Evolutionary conservation across 768 basidiomycete species (phyloP), one percentile per base, ranked within the genome.

Genomic region (Neoboletus brunneissimus): DNA sequence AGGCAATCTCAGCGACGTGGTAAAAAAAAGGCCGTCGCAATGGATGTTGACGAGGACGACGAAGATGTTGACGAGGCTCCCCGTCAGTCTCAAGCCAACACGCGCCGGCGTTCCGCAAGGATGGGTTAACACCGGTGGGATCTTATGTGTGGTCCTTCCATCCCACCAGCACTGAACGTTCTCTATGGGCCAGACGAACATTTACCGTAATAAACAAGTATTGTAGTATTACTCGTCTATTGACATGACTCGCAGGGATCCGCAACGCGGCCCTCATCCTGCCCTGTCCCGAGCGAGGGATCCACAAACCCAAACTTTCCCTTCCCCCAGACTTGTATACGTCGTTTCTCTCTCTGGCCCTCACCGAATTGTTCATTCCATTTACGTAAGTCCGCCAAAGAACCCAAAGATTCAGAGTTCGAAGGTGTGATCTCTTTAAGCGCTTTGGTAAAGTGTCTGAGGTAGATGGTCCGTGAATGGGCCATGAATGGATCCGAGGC

Each of bases 291-390:
- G 27, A 71, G 63, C 2, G 65, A 64, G 61, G 77, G 74, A 62
- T 85, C 77, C 11, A 83, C 80, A 71, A 96, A 97, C 20, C 94
- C 94, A 70, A 98, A 98, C 46, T 81, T 80, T 55, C 86, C 91
- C 64, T 88, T 91, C 25, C 94, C 95, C 83, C 94, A 94, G 34
- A 88, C 86, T 64, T 86, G 84, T 64, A 81, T 80, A 37, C 82
- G 81, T 64, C 79, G 86, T 51, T 80, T 82, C 37, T 87, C 82
- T 59, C 77, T 81, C 18, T 82, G 75, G 6, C 92, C 93, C 70
- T 96, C 94, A 25, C 95, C 94, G 71, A 94, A 95, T 68, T 95
- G 90, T 46, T 94, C 89, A 58, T 96, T 94, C 92, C 92, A 95
- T 73, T 87, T 89, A 43, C 87, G 81, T 43, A 94, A 75, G 54